Percentiles rank a stretch among this genome's conserved stretches.
These are phyloP conservation scores for Ceratobasidium theobromae DNA, from an alignment of 1,284 basidiomycete genomes.

Conservation along the genomic window DNA sequence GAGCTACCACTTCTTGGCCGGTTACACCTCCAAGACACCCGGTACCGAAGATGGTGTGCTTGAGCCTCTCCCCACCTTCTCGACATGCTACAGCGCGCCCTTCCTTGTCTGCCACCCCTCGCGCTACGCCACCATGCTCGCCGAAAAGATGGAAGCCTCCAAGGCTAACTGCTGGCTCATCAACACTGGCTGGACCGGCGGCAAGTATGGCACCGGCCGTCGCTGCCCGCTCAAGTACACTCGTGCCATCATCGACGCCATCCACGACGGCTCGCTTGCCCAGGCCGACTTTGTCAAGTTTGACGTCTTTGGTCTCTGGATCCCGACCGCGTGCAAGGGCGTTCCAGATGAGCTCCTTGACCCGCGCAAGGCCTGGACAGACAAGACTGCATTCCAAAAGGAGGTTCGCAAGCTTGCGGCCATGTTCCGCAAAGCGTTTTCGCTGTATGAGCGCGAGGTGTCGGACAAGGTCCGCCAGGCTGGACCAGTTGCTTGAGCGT, in stretches of 20 bases:
- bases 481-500: constrained; percentile 54
- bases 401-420: constrained; percentile 82
- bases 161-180: constrained; percentile 97
- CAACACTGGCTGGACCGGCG: constrained; percentile 98
- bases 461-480: constrained; percentile 74
- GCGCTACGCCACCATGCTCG: constrained; percentile 96
- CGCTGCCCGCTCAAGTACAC: constrained; percentile 96
- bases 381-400: constrained; percentile 82
- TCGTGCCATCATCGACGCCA: constrained; percentile 93
- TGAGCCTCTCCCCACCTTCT: constrained; percentile 99
- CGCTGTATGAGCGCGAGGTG: constrained; percentile 84
- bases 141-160: constrained; percentile 89
- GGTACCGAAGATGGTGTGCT: constrained; percentile 98
- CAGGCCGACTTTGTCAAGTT: constrained; percentile 88
- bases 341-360: constrained; percentile 89
- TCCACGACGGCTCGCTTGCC: constrained; percentile 91
- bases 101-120: constrained; percentile 98
- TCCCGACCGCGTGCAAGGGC: constrained; percentile 79
- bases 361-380: constrained; percentile 80
- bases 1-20: constrained; percentile 95
- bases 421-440: constrained; percentile 94
- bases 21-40: constrained; percentile 96
- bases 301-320: constrained; percentile 55
- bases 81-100: constrained; percentile 97
- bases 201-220: constrained; percentile 87